Base-by-base conservation (phyloP, 805 yeast genomes). In the Zygosaccharomyces gambellarensis region DNA sequence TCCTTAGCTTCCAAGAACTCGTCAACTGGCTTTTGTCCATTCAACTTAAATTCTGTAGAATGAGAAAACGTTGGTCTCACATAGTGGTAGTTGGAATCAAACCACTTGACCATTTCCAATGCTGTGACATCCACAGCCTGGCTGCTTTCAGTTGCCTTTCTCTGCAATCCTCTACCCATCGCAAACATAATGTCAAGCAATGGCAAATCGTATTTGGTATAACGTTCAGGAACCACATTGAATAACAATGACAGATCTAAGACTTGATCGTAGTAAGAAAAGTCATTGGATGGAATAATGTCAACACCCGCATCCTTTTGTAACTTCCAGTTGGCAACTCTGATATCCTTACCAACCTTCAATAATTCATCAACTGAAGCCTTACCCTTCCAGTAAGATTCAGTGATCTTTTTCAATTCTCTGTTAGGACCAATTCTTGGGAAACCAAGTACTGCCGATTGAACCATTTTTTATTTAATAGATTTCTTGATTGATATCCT, bases 121-220 rank as follows among this genome's bases (percentile, higher is more conserved):
- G 99, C 99, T 57, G 98, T 92, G 55, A 94, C 99, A 74, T 94
- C 99, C 63, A 94, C 96, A 62, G 95, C 96, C 64, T 85, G 80
- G 55, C 82, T 71, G 60, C 90, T 69, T 63, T 85, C 95, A 60
- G 95, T 86, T 60, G 95, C 96, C 75, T 86, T 84, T 78, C 94
- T 88, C 80, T 94, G 99, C 73, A 94, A 81, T 84, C 99, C 99
- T 83, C 99, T 90, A 77, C 98, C 99, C 98, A 94, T 94, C 69
- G 99, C 99, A 72, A 94, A 94, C 68, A 87, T 76, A 56, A 89
- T 87, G 76, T 94, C 99, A 62, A 94, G 79, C 71, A 89, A 84
- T 60, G 89, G 81, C 71, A 94, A 82, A 66, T 85, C 82, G 76
- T 78, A 88, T 80, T 94, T 86, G 76, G 92, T 78, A 85, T 94